Base-by-base conservation (phyloP, 345 rosid species). In the Camelina laxa region DNA sequence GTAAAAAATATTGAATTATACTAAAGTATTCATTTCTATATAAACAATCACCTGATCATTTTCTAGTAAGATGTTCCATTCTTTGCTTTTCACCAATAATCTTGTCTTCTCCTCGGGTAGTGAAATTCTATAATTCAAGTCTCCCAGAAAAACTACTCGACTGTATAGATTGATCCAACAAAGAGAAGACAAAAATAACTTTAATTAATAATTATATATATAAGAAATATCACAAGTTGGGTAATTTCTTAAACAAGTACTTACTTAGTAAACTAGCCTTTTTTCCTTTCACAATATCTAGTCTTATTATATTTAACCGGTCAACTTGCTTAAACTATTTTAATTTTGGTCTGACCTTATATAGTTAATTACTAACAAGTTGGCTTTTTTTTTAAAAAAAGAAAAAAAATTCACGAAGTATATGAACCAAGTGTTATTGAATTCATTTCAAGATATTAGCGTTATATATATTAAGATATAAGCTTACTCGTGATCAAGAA, bases 401-500 rank as follows among this genome's bases (percentile, higher is more conserved):
- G 4, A 27, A 27, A 27, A 27, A 27, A 27, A 27, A 12, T 65
- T 47, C 58, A 33, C 53, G 16, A 64, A 16, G 16, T 66, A 36
- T 58, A 16, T 16, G 63, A 60, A 47, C 53, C 62, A 39, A 27
- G 27, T 58, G 33, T 57, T 74, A 20, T 6, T 47, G 6, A 45
- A 22, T 36, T 47, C 47, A 20, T 35, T 14, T 15, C 15, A 15
- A 50, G 36, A 51, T 35, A 51, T 53, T 54, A 22, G 21, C 1
- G 22, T 51, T 51, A 41, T 58, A 39, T 51, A 41, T 58, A 39
- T 27, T 12, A 15, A 24, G 58, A 67, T 3, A 33, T 3, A 51
- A 51, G 20, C 92, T 49, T 91, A 89, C 97, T 91, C 89, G 42
- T 91, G 96, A 61, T 91, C 88, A 15, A 89, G 83, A 70, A 91